Evolutionary conservation across 2,329 filamentous ascomycete genomes (phyloP).

Genomic region (Neofusicoccum sp.): DNA sequence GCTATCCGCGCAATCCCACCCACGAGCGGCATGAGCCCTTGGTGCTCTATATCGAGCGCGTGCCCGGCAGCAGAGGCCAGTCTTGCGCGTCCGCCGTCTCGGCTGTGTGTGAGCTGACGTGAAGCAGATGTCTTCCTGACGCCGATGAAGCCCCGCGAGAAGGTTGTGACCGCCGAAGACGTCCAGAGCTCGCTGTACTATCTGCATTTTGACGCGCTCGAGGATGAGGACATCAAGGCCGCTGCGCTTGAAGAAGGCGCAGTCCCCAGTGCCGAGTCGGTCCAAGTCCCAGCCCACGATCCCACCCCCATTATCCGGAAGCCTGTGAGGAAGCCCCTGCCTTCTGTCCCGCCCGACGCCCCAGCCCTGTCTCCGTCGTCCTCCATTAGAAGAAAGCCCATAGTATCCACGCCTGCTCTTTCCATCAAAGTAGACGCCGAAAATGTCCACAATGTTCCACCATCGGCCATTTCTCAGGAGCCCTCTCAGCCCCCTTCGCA

Average conservation of each 20-base stretch:
- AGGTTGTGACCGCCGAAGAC: slow-evolving; percentile 86
- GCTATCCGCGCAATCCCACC: slow-evolving; percentile 77
- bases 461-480: neutral
- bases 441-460: slow-evolving; percentile 31
- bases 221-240: slow-evolving; percentile 39
- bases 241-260: neutral
- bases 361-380: slow-evolving; percentile 3
- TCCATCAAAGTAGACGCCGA: slow-evolving; percentile 31
- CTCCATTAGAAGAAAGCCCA: slow-evolving; percentile 8
- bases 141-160: slow-evolving; percentile 82
- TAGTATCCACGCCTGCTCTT: slow-evolving; percentile 29
- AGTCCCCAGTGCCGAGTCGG: neutral
- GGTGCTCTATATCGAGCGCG: slow-evolving; percentile 87
- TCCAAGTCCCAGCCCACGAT: neutral
- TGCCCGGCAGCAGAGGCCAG: slow-evolving; percentile 80
- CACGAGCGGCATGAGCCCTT: slow-evolving; percentile 70
- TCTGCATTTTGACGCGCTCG: slow-evolving; percentile 73
- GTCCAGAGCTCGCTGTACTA: slow-evolving; percentile 90
- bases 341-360: slow-evolving; percentile 2
- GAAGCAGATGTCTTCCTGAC: slow-evolving; percentile 83
- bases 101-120: slow-evolving; percentile 15
- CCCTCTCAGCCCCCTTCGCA: neutral
- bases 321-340: slow-evolving; percentile 24
- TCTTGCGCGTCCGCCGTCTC: neutral
- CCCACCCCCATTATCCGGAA: slow-evolving; percentile 17